Evolutionary conservation across 2,329 filamentous ascomycete species (phyloP), one percentile per base, ranked within the genome.

Genomic region (Metarhizium brunneum): DNA sequence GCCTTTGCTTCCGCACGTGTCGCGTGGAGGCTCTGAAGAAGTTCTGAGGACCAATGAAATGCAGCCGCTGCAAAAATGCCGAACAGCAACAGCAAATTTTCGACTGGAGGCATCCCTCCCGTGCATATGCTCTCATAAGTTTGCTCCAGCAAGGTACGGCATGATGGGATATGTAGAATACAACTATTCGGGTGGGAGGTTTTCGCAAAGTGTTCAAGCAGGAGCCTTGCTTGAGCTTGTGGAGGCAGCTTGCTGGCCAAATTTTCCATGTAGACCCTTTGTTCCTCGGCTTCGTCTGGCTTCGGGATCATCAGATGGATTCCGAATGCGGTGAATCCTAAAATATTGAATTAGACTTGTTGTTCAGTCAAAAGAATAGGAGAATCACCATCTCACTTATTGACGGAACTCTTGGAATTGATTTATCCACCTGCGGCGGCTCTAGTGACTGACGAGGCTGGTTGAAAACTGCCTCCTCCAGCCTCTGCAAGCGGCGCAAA

Each of bases 81-180:
- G 29, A 57, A 53, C 10, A 57, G 14, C 6, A 55, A 35, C 7
- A 57, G 40, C 8, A 57, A 8, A 16, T 32, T 50, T 16, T 51
- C 35, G 18, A 45, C 7, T 14, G 42, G 8, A n/a, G 50, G 42
- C 18, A 49, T 35, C 11, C 55, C 29, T 18, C 38, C 49, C 48
- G 4, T 20, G 13, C 6, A 8, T 8, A 38, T 11, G 20, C 4
- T 25, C 6, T 25, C n/a, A 47, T 59, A 59, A 14, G 55, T 55
- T 14, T 54, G 14, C n/a, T 53, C 49, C 11, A 59, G 43, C 20
- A 55, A 30, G 25, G 29, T 35, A 18, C 50, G 6, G 13, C 52
- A 55, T 8, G 52, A 54, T 14, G 57, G 55, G 13, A 54, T 56
- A 32, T 55, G 53, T 7, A 57, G 53, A 14, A 56, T 49, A 10